Evolutionary conservation across 2,329 filamentous ascomycete genomes (phyloP).

Genomic region (Diaporthe longicolla): DNA sequence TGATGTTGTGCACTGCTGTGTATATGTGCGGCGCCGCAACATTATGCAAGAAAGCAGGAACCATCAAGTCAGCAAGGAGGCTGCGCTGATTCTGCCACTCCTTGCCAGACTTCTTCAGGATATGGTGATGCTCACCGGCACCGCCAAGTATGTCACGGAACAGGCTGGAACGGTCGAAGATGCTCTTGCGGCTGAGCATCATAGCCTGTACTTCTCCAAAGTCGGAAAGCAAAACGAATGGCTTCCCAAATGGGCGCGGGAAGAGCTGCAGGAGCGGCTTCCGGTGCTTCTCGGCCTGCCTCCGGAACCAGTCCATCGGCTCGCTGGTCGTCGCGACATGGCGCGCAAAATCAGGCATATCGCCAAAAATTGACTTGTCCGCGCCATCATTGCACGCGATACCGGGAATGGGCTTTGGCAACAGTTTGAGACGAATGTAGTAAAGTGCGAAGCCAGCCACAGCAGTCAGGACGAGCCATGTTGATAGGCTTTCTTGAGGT

Average conservation of each 20-base stretch:
- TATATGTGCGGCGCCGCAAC: conserved; percentile 30
- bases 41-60: conserved; percentile 22
- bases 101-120: conserved; percentile 15
- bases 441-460: background rate
- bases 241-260: conserved; percentile 54
- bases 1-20: conserved; percentile 44
- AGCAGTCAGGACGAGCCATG: background rate
- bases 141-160: conserved; percentile 29
- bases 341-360: background rate
- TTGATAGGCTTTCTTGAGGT: background rate
- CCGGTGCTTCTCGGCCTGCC: conserved; percentile 3
- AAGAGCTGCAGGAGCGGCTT: conserved; percentile 60
- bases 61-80: conserved; percentile 21
- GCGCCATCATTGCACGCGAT: conserved; percentile 34
- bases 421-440: background rate
- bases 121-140: conserved; percentile 22
- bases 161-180: conserved; percentile 33
- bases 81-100: conserved; percentile 11
- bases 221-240: conserved; percentile 44
- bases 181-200: conserved; percentile 43
- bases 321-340: background rate
- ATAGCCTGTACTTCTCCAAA: conserved; percentile 44
- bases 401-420: conserved; percentile 31
- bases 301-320: conserved; percentile 5
- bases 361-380: conserved; percentile 3